These are phyloP conservation scores for Trypanosoma theileri DNA, from an alignment of 208 protist genomes.

Conservation along the genomic window DNA sequence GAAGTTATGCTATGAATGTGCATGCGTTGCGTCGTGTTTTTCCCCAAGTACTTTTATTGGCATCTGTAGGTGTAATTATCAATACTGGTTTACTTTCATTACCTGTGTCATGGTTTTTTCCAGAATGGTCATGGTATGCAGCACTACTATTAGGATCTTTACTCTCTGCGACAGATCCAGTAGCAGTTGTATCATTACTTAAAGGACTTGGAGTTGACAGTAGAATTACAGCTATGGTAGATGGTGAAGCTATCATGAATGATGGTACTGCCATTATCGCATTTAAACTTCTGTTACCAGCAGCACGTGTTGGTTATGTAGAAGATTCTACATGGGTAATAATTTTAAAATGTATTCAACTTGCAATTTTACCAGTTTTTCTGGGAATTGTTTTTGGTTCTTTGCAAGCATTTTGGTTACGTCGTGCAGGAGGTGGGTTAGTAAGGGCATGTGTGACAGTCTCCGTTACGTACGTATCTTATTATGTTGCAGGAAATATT, in stretches of 20 bases:
- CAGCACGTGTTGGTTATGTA: conserved; percentile 39
- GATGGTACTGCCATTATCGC: conserved; percentile 90
- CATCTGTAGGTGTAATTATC: conserved; percentile 75
- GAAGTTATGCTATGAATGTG: conserved; percentile 81
- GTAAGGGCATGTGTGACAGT: conserved; percentile 78
- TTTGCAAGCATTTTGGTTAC: conserved; percentile 66
- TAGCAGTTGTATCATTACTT: conserved; percentile 85
- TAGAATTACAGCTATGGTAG: conserved; percentile 77
- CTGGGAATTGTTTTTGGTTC: conserved; percentile 73
- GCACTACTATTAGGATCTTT: conserved; percentile 75
- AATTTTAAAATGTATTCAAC: conserved; percentile 40
- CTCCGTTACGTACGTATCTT: conserved; percentile 83
- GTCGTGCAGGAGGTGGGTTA: conserved; percentile 43
- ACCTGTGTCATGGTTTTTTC: conserved; percentile 49
- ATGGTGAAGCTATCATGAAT: conserved; percentile 90
- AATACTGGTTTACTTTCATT: conserved; percentile 65
- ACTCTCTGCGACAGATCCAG: conserved; percentile 89
- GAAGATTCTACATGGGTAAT: conserved; percentile 37
- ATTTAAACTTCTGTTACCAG: conserved; percentile 75
- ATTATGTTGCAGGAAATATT: conserved; percentile 69
- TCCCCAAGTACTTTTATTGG: conserved; percentile 65
- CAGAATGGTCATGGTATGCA: conserved; percentile 66
- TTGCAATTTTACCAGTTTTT: conserved; percentile 58
- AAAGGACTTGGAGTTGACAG: conserved; percentile 81
- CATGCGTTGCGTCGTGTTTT: conserved; percentile 69